Conservation (phyloP, 495 filamentous ascomycete genomes). For the Podospora conica region DNA sequence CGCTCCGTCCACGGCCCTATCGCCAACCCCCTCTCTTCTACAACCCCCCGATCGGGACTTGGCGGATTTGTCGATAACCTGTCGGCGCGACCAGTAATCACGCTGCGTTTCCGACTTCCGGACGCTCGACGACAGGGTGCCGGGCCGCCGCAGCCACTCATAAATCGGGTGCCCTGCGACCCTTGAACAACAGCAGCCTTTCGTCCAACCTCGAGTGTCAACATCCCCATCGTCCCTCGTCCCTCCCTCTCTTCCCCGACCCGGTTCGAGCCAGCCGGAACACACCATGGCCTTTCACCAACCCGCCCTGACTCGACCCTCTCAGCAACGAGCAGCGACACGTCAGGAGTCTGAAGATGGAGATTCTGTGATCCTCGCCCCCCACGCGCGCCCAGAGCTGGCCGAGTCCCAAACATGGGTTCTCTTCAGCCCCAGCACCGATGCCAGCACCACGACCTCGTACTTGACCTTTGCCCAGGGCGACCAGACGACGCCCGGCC, state of each 20-base stretch:
- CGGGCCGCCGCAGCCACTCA: constrained; percentile 1
- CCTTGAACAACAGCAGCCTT: not conserved
- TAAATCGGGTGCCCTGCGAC: not conserved
- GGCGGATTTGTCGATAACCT: constrained; percentile 9
- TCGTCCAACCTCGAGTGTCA: not conserved
- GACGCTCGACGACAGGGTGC: constrained; percentile 5
- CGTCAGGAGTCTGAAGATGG: constrained; percentile 37
- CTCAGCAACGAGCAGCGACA: constrained; percentile 45
- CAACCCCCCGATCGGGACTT: constrained; percentile 5
- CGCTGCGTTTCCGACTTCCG: constrained; percentile 8
- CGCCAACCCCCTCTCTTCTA: not conserved
- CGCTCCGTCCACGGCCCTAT: not conserved
- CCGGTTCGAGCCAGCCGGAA: not conserved
- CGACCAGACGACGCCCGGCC: constrained; percentile 64
- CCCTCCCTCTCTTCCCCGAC: not conserved
- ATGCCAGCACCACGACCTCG: constrained; percentile 56
- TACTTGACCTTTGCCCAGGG: constrained; percentile 66
- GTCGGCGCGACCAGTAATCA: constrained; percentile 3
- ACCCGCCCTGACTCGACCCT: constrained; percentile 53
- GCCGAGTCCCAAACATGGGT: constrained; percentile 91
- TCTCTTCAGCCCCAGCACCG: constrained; percentile 75
- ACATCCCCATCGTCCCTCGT: not conserved
- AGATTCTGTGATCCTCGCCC: constrained; percentile 38
- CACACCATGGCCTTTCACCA: constrained; percentile 79
- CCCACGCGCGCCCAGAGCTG: constrained; percentile 31